Evolutionary conservation across 306 rosid species (phyloP).

Genomic region (Cyclanthera cordifolia): DNA sequence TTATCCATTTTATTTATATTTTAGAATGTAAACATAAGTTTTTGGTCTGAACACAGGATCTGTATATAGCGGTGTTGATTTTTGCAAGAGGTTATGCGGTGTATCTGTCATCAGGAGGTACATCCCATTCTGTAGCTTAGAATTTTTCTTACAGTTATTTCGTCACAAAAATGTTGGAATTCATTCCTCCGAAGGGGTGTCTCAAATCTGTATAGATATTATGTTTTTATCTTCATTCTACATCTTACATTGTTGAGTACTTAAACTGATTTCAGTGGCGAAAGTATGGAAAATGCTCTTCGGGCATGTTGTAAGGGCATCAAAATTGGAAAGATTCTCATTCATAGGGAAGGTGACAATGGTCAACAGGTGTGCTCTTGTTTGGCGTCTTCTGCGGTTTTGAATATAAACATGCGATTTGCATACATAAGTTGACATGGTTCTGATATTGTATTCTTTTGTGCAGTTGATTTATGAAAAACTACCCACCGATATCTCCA

Average conservation of each 20-base stretch:
- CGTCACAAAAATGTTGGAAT: neutral
- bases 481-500: conserved; percentile 80
- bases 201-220: neutral
- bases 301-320: conserved; percentile 98
- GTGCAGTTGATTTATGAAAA: conserved; percentile 89
- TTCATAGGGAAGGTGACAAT: conserved; percentile 97
- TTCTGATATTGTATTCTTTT: conserved; percentile 16
- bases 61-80: conserved; percentile 91
- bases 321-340: conserved; percentile 97
- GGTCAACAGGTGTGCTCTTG: conserved; percentile 76
- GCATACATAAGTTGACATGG: neutral
- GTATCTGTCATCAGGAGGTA: conserved; percentile 78
- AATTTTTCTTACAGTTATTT: neutral
- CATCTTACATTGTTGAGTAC: neutral
- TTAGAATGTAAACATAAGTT: neutral
- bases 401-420: neutral
- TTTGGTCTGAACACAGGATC: conserved; percentile 50
- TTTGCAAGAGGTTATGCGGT: conserved; percentile 94
- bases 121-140: conserved; percentile 1
- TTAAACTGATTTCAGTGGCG: conserved; percentile 50
- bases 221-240: conserved; percentile 3
- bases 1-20: neutral
- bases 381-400: neutral
- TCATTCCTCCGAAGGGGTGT: neutral
- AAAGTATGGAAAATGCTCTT: conserved; percentile 98